Base-by-base conservation (phyloP, 2,329 filamentous ascomycete genomes). In the Cladophialophora psammophila region DNA sequence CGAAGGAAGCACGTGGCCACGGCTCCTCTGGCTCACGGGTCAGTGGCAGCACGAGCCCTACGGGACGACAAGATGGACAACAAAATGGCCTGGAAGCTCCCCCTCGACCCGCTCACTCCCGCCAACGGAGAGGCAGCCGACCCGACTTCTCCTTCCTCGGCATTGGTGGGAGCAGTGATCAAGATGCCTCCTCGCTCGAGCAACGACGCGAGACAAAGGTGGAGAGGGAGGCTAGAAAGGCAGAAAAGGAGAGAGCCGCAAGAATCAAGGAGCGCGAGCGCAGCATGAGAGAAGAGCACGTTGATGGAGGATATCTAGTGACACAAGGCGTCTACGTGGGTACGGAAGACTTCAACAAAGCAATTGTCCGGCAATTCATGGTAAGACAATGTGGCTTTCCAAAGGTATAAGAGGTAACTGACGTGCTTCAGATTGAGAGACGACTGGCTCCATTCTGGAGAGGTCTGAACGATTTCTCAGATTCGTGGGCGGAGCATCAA, bases 241-340 rank as follows among this genome's bases (percentile, higher is more conserved):
- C 93, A 63, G 94, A 97, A 78, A 91, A 89, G 75, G 94, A 98
- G 78, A 88, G 92, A 54, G 82, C 86, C 15, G 85, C 87, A 42
- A 86, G 95, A 65, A 80, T 90, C 52, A 93, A 93, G 77, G 95
- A 99, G 78, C 88, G 95, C 56, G 94, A 97, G 78, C 87, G 91
- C 71, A 99, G 95, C 76, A 88, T 98, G 81, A 89, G 85, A 70
- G 94, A 97, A 74, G 95, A 99, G 77, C 88, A 94, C 77, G 91
- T 98, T 2, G 95, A 99, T 78, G 95, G 95, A 20, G 95, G 95
- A 26, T 99, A 90, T 80, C 82, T 99, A 56, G 95, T 99, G 36
- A 99, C 95, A 0, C 87, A 97, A 76, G 95, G 95, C 40, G 92
- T 94, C 58, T 99, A 99, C 76, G 94, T 92, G 26, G 94, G 94